Conservation (phyloP, 108 stramenopile genomes). For the Schizochytrium sp. region DNA sequence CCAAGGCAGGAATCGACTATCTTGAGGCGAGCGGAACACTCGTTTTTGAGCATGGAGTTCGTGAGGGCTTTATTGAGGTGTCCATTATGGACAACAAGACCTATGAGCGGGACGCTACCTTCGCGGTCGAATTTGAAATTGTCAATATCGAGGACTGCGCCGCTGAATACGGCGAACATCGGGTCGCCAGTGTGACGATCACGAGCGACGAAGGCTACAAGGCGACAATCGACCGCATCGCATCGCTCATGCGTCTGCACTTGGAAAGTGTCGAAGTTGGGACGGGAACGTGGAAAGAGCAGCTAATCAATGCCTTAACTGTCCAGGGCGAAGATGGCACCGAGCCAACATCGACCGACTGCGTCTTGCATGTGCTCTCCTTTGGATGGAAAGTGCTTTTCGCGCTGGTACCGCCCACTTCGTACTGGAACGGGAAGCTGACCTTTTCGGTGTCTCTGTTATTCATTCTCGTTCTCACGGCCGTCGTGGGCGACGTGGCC, state of each 20-base stretch:
- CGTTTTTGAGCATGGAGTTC: conserved; percentile 9
- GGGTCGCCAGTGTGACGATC: neutral
- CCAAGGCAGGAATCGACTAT: conserved; percentile 10
- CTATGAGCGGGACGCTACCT: conserved; percentile 11
- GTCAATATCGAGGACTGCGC: neutral
- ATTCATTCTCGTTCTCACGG: conserved; percentile 17
- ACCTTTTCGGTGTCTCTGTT: conserved; percentile 18
- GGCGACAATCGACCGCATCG: conserved; percentile 23
- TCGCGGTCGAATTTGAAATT: conserved; percentile 10
- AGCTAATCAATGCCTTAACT: conserved; percentile 11
- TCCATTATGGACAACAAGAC: neutral
- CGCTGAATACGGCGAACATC: neutral
- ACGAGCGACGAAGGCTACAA: conserved; percentile 14
- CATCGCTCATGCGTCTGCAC: conserved; percentile 10
- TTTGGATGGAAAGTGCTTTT: conserved; percentile 25
- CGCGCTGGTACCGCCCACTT: conserved; percentile 23
- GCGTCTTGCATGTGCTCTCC: conserved; percentile 20
- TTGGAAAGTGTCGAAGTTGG: neutral
- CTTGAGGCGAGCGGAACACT: neutral
- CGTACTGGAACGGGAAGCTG: neutral
- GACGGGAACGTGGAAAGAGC: conserved; percentile 5
- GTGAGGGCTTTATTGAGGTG: conserved; percentile 16
- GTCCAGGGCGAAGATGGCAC: conserved; percentile 18
- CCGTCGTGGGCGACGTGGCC: conserved; percentile 31
- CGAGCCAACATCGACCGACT: conserved; percentile 1